Evolutionary conservation across 2,329 filamentous ascomycete species (phyloP).

Genomic region (Pseudogymnoascus sp.): DNA sequence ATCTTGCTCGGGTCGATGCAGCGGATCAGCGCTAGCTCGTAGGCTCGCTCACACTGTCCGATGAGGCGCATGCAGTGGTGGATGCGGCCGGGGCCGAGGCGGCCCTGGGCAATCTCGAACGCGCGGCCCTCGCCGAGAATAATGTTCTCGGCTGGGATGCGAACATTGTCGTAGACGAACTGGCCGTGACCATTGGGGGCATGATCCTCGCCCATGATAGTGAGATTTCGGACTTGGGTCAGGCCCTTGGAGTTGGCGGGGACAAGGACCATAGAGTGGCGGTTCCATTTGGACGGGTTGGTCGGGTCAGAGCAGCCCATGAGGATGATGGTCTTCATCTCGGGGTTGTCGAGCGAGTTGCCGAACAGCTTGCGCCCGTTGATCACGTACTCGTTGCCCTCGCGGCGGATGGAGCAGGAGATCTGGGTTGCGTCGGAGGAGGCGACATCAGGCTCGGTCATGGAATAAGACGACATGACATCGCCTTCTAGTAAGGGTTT

Average conservation of each 20-base stretch:
- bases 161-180: slow-evolving; percentile 35
- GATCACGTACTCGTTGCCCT: slow-evolving; percentile 34
- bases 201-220: slow-evolving; percentile 37
- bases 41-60: slow-evolving; percentile 37
- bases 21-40: slow-evolving; percentile 34
- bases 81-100: slow-evolving; percentile 35
- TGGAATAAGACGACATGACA: slow-evolving; percentile 43
- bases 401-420: slow-evolving; percentile 29
- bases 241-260: slow-evolving; percentile 33
- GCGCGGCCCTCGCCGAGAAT: slow-evolving; percentile 35
- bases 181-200: slow-evolving; percentile 37
- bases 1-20: slow-evolving; percentile 33
- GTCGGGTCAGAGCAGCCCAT: slow-evolving; percentile 33
- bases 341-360: slow-evolving; percentile 32
- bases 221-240: slow-evolving; percentile 33
- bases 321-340: slow-evolving; percentile 20
- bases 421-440: slow-evolving; percentile 45
- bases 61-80: slow-evolving; percentile 38
- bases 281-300: slow-evolving; percentile 34
- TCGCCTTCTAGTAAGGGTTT: slow-evolving; percentile 41
- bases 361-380: slow-evolving; percentile 37
- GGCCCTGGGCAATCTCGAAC: slow-evolving; percentile 37
- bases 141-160: slow-evolving; percentile 35
- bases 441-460: slow-evolving; percentile 45
- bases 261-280: slow-evolving; percentile 35